A percentile compares a stretch with the other conserved stretches of the same genome.
Evolutionary conservation across 805 yeast genomes (phyloP).

Genomic region (Kazachstania kunashirensis): DNA sequence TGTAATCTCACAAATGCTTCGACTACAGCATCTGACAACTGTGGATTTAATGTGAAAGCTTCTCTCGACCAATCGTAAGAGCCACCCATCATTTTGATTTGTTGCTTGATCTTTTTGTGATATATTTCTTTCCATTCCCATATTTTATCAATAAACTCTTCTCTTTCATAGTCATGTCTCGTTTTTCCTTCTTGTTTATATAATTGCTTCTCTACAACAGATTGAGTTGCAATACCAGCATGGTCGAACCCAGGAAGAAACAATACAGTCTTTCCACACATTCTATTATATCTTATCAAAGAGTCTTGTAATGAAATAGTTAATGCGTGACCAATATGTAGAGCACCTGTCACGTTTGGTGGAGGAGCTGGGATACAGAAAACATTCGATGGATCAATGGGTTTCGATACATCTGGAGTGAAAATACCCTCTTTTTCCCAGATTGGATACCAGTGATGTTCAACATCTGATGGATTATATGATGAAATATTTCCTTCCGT

Average conservation of each 20-base stretch:
- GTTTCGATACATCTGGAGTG: constrained; percentile 63
- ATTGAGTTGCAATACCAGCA: constrained; percentile 97
- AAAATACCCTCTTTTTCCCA: constrained; percentile 83
- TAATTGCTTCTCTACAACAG: constrained; percentile 90
- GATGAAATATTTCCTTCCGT: constrained; percentile 38
- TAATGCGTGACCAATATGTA: constrained; percentile 95
- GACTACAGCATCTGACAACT: constrained; percentile 63
- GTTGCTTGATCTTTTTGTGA: constrained; percentile 71
- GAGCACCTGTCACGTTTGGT: constrained; percentile 95
- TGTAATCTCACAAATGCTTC: constrained; percentile 85
- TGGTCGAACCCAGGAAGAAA: constrained; percentile 96
- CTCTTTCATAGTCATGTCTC: constrained; percentile 91
- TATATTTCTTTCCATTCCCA: constrained; percentile 98
- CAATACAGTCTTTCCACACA: constrained; percentile 88
- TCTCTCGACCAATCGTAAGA: constrained; percentile 94
- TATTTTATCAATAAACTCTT: constrained; percentile 69
- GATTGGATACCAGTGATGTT: constrained; percentile 93
- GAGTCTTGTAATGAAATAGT: constrained; percentile 91
- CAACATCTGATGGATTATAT: constrained; percentile 81
- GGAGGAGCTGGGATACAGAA: constrained; percentile 95
- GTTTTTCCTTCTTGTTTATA: constrained; percentile 79
- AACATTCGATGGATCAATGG: constrained; percentile 64
- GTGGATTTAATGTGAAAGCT: constrained; percentile 81
- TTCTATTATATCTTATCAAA: constrained; percentile 83
- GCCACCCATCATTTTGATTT: constrained; percentile 80